Conservation (phyloP, 1,284 basidiomycete species). For the Ganoderma meredithae region DNA sequence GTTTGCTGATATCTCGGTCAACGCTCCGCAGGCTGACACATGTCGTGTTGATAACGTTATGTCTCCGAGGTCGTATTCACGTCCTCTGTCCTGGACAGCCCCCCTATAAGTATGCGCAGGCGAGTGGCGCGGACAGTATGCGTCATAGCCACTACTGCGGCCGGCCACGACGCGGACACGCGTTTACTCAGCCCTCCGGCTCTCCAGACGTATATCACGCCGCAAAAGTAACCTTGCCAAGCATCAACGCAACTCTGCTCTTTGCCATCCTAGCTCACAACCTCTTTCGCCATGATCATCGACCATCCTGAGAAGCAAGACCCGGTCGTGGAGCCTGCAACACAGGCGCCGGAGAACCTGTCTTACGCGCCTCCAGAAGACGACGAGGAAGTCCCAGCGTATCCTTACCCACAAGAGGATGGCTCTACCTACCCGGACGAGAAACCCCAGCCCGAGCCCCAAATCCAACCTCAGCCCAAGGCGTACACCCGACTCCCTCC, state of each 20-base stretch:
- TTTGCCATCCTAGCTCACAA: background rate
- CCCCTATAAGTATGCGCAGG: background rate
- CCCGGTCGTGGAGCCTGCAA: background rate
- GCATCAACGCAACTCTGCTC: background rate
- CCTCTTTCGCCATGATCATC: background rate
- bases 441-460: background rate
- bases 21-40: background rate
- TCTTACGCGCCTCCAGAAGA: background rate
- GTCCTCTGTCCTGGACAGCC: background rate
- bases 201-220: background rate
- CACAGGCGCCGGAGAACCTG: background rate
- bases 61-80: background rate
- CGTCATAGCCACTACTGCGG: slow-evolving; percentile 4
- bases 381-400: background rate
- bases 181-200: slow-evolving; percentile 1
- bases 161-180: background rate
- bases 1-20: background rate
- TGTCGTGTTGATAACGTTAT: background rate
- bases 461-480: background rate
- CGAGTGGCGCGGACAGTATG: background rate
- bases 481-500: background rate
- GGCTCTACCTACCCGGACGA: background rate
- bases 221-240: background rate
- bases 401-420: background rate
- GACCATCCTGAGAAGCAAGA: background rate